Evolutionary conservation across 164 flowering plant species (phyloP), one percentile per base, ranked within the genome.

Genomic region (Malania oleifera): DNA sequence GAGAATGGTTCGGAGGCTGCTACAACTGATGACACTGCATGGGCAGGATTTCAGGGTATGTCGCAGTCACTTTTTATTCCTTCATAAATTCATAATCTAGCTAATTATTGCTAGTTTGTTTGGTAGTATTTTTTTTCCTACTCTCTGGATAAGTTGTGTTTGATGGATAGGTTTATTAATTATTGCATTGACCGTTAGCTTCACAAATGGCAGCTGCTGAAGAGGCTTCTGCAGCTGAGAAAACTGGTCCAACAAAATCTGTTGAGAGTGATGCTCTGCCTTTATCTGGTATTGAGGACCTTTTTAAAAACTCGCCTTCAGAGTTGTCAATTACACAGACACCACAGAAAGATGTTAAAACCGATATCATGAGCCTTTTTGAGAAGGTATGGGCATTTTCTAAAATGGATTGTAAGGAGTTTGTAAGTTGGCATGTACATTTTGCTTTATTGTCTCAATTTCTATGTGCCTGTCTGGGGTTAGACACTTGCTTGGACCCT

Each of bases 21-120:
- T 35, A 57, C 83, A 15, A 38, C 66, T 44, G 93, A 89, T 60
- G 96, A 89, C 68, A 73, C 60, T 68, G 41, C 71, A 45, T 90
- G 99, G 99, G 96, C 97, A 44, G 96, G 91, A 47, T 93, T 93
- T 61, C 99, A 90, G 63, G 81, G 99, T 93, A 81, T 43, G 85
- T 74, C 31, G 27, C 47, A 46, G 17, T 5, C 27, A 29, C 10
- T 44, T n/a, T 22, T 26, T 19, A 35, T 25, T 7, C 17, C 19
- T 19, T 29, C 0, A 35, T 34, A 4, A 2, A 25, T 22, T 31
- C 37, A 11, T 5, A 38, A 24, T 15, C 20, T 1, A 25, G 15
- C 27, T 52, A 25, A 7, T 52, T 24, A 11, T 15, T 29, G 28
- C 53, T 41, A 57, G 29, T 0, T 40, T n/a, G 59, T 38, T 18